Conservation (phyloP, 768 basidiomycete species). For the Ephemerocybe angulata region DNA sequence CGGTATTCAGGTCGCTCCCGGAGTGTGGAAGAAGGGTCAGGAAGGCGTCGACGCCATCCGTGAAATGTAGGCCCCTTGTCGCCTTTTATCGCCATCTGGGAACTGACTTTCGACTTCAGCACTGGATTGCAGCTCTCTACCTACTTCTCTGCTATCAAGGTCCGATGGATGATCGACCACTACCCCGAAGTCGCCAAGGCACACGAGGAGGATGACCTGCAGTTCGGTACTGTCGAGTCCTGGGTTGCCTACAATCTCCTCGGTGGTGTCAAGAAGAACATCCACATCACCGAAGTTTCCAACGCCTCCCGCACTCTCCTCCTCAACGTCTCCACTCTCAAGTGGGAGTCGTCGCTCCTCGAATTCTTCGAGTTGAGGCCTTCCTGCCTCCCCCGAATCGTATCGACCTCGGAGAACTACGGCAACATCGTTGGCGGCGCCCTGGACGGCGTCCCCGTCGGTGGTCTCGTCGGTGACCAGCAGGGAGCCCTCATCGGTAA, state of each 20-base stretch:
- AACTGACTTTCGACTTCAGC: constrained; percentile 34
- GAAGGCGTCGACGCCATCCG: constrained; percentile 65
- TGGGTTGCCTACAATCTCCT: constrained; percentile 93
- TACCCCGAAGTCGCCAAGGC: constrained; percentile 71
- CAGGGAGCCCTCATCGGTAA: constrained; percentile 96
- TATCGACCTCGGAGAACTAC: constrained; percentile 91
- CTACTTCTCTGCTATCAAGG: constrained; percentile 96
- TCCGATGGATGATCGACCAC: constrained; percentile 96
- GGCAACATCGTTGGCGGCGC: constrained; percentile 68
- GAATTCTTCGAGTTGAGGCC: constrained; percentile 80
- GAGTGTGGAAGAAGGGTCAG: constrained; percentile 65
- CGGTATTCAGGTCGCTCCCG: constrained; percentile 70
- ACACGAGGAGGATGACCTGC: constrained; percentile 73
- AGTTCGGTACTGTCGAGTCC: constrained; percentile 95
- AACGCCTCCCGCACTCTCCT: constrained; percentile 97
- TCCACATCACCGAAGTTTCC: constrained; percentile 89
- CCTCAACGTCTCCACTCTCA: constrained; percentile 73
- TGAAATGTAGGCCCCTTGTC: constrained; percentile 50
- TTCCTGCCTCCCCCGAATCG: constrained; percentile 80
- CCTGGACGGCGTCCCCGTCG: constrained; percentile 76
- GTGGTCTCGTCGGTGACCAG: constrained; percentile 95
- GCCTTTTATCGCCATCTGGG: constrained; percentile 2
- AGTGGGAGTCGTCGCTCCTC: constrained; percentile 81
- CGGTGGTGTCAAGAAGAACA: constrained; percentile 62
- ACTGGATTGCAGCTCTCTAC: constrained; percentile 95